Base-by-base conservation (phyloP, 1,284 basidiomycete genomes). In the Meripilus lineatus region DNA sequence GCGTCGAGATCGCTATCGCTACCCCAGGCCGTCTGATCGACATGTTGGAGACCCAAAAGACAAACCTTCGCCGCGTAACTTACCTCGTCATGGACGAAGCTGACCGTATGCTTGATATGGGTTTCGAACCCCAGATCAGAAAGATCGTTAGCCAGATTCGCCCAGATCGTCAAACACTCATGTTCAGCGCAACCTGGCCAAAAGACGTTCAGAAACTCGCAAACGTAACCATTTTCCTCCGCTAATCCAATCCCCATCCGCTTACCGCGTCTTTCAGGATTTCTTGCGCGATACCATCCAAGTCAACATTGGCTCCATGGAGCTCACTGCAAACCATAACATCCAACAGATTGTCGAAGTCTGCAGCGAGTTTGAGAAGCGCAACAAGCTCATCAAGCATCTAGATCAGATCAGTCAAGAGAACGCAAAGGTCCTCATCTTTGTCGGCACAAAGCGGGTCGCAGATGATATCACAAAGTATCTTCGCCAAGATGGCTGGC, bases 21-120 rank as follows among this genome's bases (percentile, higher is more conserved):
- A 95, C 93, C 6, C 89, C 89, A 5, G 89, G 89, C 48, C 86
- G 89, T 53, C 72, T 93, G 42, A 95, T 95, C 55, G 92, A 95
- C 63, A 94, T 95, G 93, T 76, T 95, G 20, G 96, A 99, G 73
- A 84, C 81, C 4, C 84, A 89, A 63, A 97, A 97, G 73, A 98
- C 93, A 40, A 98, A 98, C 69, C 78, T 99, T 45, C 89, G 86
- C 50, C 87, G 95, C 40, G 79, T 99, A 46, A 99, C 95, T 33
- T 99, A 99, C 70, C 79, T 99, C 41, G 95, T 99, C 62, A 93
- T 99, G 87, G 95, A 99, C 67, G 96, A 99, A 69, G 95, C 95
- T 45, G 95, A 98, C 72, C 89, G 93, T 57, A 95, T 95, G 92
- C 78, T 95, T 53, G 92, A 95, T 72, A 95, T 95, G 93, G 93